Evolutionary conservation across 257 asterid genomes (phyloP).

Genomic region (Salvia hispanica): DNA sequence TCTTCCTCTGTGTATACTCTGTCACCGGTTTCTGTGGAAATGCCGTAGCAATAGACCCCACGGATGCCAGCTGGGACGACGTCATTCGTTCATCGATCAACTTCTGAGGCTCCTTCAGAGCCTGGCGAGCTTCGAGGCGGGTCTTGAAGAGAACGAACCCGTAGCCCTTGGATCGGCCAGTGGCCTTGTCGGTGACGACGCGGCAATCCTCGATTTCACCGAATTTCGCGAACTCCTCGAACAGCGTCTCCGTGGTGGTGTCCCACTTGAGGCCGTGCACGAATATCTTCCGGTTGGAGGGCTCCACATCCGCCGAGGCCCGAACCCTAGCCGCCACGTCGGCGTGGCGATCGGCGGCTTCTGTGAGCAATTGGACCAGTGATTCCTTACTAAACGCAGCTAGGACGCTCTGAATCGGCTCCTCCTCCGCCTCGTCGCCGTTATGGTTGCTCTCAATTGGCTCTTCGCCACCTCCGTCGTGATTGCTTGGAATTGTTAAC

Average conservation of each 20-base stretch:
- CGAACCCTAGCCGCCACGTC: constrained; percentile 34
- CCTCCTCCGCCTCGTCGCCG: constrained; percentile 1
- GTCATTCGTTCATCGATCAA: constrained; percentile 20
- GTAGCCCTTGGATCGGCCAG: constrained; percentile 20
- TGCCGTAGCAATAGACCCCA: background rate
- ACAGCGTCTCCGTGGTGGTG: constrained; percentile 14
- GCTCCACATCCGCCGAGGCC: constrained; percentile 22
- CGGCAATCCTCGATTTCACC: constrained; percentile 33
- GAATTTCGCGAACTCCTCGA: constrained; percentile 19
- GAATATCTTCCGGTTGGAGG: constrained; percentile 29
- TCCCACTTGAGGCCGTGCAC: constrained; percentile 28
- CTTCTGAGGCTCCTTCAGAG: constrained; percentile 27
- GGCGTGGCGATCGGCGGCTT: constrained; percentile 23
- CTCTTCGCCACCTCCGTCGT: background rate
- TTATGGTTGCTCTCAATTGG: constrained; percentile 3
- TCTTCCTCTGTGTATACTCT: constrained; percentile 23
- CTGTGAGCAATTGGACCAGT: constrained; percentile 15
- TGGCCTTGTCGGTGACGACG: background rate
- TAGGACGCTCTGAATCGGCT: constrained; percentile 16
- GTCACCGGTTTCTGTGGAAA: background rate
- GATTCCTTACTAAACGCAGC: constrained; percentile 16
- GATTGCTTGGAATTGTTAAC: background rate
- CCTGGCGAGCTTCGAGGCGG: constrained; percentile 24
- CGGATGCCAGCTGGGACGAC: constrained; percentile 19
- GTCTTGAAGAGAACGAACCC: constrained; percentile 24